phyloP scores from a whole-genome alignment of 495 filamentous ascomycete genomes.

The Trichoderma asperelloides region DNA sequence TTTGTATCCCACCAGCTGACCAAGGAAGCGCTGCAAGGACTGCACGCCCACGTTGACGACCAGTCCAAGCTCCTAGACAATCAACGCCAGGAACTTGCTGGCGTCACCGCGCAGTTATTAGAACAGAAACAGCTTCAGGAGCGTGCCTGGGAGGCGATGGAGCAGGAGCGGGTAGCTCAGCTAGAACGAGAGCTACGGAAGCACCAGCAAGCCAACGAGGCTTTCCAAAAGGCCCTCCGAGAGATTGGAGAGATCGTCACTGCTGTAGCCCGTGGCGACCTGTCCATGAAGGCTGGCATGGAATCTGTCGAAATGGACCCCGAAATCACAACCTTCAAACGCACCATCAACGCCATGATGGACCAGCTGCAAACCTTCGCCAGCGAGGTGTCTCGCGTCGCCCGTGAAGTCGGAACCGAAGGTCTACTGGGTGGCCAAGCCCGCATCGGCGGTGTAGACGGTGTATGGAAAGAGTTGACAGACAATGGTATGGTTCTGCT shows the following conservation, averaged over 20 bases:
- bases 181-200: conserved; percentile 90
- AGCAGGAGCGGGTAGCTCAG: conserved; percentile 44
- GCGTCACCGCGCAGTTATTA: conserved; percentile 57
- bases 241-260: conserved; percentile 98
- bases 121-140: conserved; percentile 60
- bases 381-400: conserved; percentile 91
- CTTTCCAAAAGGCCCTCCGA: conserved; percentile 92
- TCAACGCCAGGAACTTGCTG: conserved; percentile 61
- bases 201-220: conserved; percentile 95
- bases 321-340: conserved; percentile 98
- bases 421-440: conserved; percentile 96
- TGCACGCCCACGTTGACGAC: conserved; percentile 68
- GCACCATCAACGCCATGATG: conserved; percentile 97
- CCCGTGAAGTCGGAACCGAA: conserved; percentile 95
- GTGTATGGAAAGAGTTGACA: conserved; percentile 97
- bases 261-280: conserved; percentile 87
- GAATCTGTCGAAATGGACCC: conserved; percentile 97
- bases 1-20: conserved; percentile 31
- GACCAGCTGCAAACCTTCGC: conserved; percentile 97
- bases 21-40: conserved; percentile 60
- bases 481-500: conserved; percentile 60
- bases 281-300: conserved; percentile 96
- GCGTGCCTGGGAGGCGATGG: conserved; percentile 45
- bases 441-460: conserved; percentile 86
- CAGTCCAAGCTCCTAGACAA: conserved; percentile 69